Evolutionary conservation across 345 rosid species (phyloP), one percentile per base, ranked within the genome.

Genomic region (Eucalyptus erythrocorys): DNA sequence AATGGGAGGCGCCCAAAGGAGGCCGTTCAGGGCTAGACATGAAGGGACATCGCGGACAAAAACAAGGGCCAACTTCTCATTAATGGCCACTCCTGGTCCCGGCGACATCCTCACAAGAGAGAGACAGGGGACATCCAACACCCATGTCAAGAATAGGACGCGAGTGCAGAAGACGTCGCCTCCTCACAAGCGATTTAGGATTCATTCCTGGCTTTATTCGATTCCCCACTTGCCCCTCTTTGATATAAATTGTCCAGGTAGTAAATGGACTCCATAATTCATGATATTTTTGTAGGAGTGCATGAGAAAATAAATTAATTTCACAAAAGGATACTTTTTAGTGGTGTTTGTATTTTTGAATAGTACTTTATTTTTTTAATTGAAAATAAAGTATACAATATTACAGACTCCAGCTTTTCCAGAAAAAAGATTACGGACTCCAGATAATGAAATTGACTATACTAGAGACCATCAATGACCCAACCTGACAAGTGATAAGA

Each of bases 381-480:
- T 61, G 4, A 27, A 61, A 27, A 61, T 61, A 27, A 61, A 61
- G 16, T 0, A 30, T 3, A 12, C 8, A 13, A 6, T 8, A 13
- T 3, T 27, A 4, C 0, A 4, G 17, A 16, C 14, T 11, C 15
- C 12, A 12, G 68, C n/a, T n/a, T n/a, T n/a, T n/a, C n/a, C n/a
- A n/a, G n/a, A n/a, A n/a, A n/a, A n/a, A n/a, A 6, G 16, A 13
- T 3, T 27, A 4, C 0, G 8, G 17, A 16, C 14, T 11, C 15
- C 12, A 12, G 68, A 61, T 27, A 30, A 61, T 6, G 32, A 30
- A 10, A 3, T 1, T 16, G 42, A 19, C 12, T 32, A 68, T 12
- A 68, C 42, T 6, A 37, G 7, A 34, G 24, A 68, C 42, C 13
- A 32, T 66, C 79, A 16, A 66, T 32, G 80, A 21, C 43, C 6